Evolutionary conservation across 306 rosid genomes (phyloP), one percentile per base, ranked within the genome.

Genomic region (Lathyrus aphaca): DNA sequence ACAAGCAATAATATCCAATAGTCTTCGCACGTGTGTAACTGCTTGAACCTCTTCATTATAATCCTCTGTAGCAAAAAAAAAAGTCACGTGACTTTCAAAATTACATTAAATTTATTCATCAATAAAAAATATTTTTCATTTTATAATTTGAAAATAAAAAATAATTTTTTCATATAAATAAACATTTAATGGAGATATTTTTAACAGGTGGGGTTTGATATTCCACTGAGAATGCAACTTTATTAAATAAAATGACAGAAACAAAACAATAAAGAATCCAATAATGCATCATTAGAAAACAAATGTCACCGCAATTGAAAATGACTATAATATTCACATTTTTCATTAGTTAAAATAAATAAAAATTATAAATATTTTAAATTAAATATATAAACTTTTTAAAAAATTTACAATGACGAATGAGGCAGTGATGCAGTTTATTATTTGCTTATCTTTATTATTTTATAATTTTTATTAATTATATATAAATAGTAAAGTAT

Each of bases 1-100:
- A 81, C 97, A 88, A 53, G 92, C 92, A 50, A 85, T 83, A 0
- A 94, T 83, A 77, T 94, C 97, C 82, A 90, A 80, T 4, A 94
- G 65, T 64, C 97, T 78, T 75, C 97, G 89, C 74, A 94, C 92
- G 63, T 94, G 98, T 21, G 86, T 83, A 32, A 78, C 30, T 1
- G 84, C 87, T 18, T 88, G 72, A 19, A 67, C 79, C 74, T 93
- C 90, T 6, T 84, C 82, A 1, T 21, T 50, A 27, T 94, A 90
- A 42, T 90, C 84, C 92, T 94, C 98, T 94, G 63, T 6, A 29
- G 54, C 5, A n/a, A 13, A 18, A 18, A 8, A 17, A 8, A 3
- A 49, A 51, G 14, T 1, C 57, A 57, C 15, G 1, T 1, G 10
- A n/a, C 32, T 29, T 57, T 54, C 14, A 11, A 45, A 45, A 45